Base-by-base conservation (phyloP, 495 filamentous ascomycete species). In the Penicillium diatomitis region DNA sequence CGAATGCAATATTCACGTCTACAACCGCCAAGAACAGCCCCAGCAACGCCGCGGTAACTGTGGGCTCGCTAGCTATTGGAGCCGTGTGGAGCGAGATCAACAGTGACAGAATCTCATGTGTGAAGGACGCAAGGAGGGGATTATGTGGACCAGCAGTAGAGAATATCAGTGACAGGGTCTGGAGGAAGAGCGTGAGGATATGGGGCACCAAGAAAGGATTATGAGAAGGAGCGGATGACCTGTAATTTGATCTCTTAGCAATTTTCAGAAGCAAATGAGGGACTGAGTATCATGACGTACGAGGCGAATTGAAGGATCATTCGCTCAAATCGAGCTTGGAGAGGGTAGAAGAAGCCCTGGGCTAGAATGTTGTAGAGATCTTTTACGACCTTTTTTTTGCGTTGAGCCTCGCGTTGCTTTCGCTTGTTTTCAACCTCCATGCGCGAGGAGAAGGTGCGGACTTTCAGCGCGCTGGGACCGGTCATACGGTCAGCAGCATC, bases 391-490 rank as follows among this genome's bases (percentile, higher is more conserved):
- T 81, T 74, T 30, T 73, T 63, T 40, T 69, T 65, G 20, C 69
- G 62, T 33, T 72, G 59, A 1, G 66, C 57, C 9, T 68, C 68
- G 32, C 69, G 69, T 36, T 70, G 53, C 47, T 80, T 69, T 8
- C 84, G 79, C 33, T 81, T 80, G 49, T 77, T 77, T 59, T 85
- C 79, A 12, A 84, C 80, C 39, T 78, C 79, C 70, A 88, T 81
- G 12, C 86, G 77, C 0, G 80, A 81, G 30, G 82, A 85, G 67
- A 89, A 88, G 11, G 81, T 87, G 45, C 84, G 80, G 44, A 95
- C 80, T 70, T 96, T 95, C 34, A 96, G 80, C 4, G 82, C 80
- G 52, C 87, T 82, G 0, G 90, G 89, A 0, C 91, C 90, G 1
- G 87, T 81, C 20, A 81, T 64, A 12, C 82, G 77, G 38, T 90